These are phyloP conservation scores for Pestalotiopsis sp. DNA, from an alignment of 2,329 filamentous ascomycete species.

Conservation along the genomic window DNA sequence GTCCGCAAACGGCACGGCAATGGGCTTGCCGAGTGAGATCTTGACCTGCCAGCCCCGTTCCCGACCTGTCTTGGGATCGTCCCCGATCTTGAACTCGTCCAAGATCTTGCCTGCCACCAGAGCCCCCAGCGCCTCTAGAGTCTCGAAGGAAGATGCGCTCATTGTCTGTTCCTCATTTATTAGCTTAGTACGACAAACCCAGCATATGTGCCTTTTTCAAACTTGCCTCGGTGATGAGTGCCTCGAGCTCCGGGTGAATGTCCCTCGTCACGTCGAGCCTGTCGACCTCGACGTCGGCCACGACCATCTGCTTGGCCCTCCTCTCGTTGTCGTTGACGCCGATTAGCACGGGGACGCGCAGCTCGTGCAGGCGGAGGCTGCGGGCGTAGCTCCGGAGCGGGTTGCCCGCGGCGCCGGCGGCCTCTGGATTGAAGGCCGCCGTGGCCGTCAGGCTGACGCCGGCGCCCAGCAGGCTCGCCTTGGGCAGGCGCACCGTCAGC, in stretches of 20 bases:
- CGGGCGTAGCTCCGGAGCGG: conserved; percentile 30
- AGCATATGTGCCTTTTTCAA: neutral
- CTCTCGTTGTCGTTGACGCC: conserved; percentile 76
- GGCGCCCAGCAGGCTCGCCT: conserved; percentile 67
- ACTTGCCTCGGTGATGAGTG: conserved; percentile 62
- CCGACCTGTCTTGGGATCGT: conserved; percentile 34
- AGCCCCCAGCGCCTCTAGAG: conserved; percentile 61
- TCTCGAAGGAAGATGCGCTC: conserved; percentile 60
- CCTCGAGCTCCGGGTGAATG: conserved; percentile 57
- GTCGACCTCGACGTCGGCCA: conserved; percentile 65
- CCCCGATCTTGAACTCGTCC: conserved; percentile 37
- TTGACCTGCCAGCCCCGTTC: conserved; percentile 54
- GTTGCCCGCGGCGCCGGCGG: conserved; percentile 22
- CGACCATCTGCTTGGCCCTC: conserved; percentile 64
- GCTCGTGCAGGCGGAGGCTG: conserved; percentile 52
- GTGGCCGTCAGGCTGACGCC: conserved; percentile 55
- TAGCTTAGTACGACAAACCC: neutral
- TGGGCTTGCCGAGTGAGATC: conserved; percentile 70
- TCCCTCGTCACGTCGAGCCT: conserved; percentile 47
- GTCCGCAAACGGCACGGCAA: conserved; percentile 72
- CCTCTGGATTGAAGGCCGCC: conserved; percentile 39
- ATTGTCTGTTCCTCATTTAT: conserved; percentile 43
- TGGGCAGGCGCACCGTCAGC: conserved; percentile 61
- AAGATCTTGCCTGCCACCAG: conserved; percentile 49
- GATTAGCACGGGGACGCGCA: conserved; percentile 68